Percentiles rank a stretch among this genome's conserved stretches.
These are phyloP conservation scores for Licmophora abbreviata DNA, from an alignment of 108 stramenopile species.

Conservation along the genomic window DNA sequence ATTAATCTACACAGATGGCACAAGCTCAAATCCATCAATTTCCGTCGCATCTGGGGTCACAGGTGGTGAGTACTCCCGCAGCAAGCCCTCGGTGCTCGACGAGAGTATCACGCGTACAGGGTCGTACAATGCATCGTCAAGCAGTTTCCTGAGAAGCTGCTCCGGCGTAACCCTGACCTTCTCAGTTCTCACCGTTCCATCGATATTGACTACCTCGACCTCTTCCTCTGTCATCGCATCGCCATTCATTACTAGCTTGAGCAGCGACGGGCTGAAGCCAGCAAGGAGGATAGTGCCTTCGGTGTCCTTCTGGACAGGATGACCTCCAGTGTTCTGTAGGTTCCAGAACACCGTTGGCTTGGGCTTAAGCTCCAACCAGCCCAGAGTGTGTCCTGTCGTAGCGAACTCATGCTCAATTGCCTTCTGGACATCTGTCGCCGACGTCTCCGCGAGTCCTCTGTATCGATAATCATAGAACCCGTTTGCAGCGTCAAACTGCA, in stretches of 20 bases:
- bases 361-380: conserved; percentile 14
- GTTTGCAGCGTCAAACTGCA: conserved; percentile 34
- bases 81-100: conserved; percentile 6
- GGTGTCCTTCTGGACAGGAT: conserved; percentile 19
- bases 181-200: conserved; percentile 11
- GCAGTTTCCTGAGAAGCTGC: conserved; percentile 19
- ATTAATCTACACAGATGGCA: no score
- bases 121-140: conserved; percentile 23
- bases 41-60: no score
- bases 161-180: conserved; percentile 22
- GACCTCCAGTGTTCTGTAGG: conserved; percentile 27
- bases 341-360: conserved; percentile 41
- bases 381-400: conserved; percentile 3
- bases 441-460: no score
- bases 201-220: conserved; percentile 21
- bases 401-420: conserved; percentile 8
- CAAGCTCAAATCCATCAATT: no score
- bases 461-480: conserved; percentile 2
- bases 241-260: conserved; percentile 39
- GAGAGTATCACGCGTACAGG: conserved; percentile 13
- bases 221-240: conserved; percentile 26
- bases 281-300: conserved; percentile 21
- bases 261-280: conserved; percentile 36
- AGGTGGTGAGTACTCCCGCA: conserved; percentile 6
- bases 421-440: conserved; percentile 9